These are phyloP conservation scores for Fomitopsis serialis DNA, from an alignment of 768 basidiomycete genomes.

Conservation along the genomic window DNA sequence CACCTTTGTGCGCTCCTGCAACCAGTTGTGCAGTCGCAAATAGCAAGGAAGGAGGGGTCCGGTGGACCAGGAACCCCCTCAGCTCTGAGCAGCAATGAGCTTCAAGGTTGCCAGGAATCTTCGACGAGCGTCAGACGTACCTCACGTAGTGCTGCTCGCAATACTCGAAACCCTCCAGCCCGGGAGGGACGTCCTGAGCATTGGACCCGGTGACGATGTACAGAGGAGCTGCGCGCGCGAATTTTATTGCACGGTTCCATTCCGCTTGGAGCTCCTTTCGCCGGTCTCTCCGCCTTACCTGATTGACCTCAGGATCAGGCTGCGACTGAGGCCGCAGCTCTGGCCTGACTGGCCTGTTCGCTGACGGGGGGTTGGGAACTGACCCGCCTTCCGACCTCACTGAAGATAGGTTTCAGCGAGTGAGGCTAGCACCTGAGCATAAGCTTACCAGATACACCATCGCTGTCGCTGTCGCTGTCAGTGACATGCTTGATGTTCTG, in stretches of 20 bases:
- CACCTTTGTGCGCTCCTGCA: conserved; percentile 35
- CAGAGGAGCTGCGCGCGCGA: conserved; percentile 25
- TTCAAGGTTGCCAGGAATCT: neutral
- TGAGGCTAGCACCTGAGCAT: neutral
- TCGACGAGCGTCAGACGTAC: conserved; percentile 25
- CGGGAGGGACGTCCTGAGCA: conserved; percentile 34
- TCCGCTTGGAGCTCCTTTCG: neutral
- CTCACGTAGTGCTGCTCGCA: conserved; percentile 47
- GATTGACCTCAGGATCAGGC: neutral
- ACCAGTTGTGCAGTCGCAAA: conserved; percentile 35
- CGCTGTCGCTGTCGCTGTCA: neutral
- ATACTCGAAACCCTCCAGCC: conserved; percentile 43
- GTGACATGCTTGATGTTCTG: neutral
- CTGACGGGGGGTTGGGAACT: neutral
- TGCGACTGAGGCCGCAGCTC: neutral
- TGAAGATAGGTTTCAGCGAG: neutral
- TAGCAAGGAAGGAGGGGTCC: conserved; percentile 31
- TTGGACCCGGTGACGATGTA: conserved; percentile 30
- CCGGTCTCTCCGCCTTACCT: neutral
- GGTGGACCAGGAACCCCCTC: neutral
- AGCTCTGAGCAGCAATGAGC: neutral
- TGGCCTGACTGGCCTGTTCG: neutral
- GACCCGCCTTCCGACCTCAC: neutral
- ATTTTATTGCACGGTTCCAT: conserved; percentile 26
- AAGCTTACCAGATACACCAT: neutral